Evolutionary conservation across 2,329 filamentous ascomycete genomes (phyloP), one percentile per base, ranked within the genome.

Genomic region (Alternaria postmessia): DNA sequence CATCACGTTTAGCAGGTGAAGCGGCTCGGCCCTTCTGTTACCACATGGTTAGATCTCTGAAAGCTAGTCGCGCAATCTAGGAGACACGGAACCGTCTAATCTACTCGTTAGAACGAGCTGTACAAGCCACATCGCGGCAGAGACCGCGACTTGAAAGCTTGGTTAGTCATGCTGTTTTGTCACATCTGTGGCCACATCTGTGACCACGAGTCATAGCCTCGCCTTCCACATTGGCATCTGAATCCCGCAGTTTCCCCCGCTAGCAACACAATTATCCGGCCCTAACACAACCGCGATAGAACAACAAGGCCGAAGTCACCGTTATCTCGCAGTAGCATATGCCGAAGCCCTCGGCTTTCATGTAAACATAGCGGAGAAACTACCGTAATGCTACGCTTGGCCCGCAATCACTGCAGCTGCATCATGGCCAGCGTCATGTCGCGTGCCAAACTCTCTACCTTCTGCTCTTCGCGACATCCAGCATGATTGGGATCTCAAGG

Each of bases 401-500:
- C 51, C 43, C 36, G 43, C 24, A 18, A 22, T 12, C 18, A 36
- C 24, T 41, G 28, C 26, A 52, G 32, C 26, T 39, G 47, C 51
- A 38, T 38, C 24, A 47, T 54, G 30, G 22, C 20, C 34, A 24
- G 28, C n/a, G 18, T 24, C 49, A 32, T 39, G 22, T 41, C 44
- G 54, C 32, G 26, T 28, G 11, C 39, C 32, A 36, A 51, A 39
- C 22, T 8, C 12, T 20, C 12, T 46, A 44, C 24, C 28, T 39
- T 48, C 36, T 46, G 11, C 52, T 55, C 42, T 22, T 24, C 12
- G 47, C 53, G 28, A 32, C 38, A 48, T 24, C 20, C 54, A 48
- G 12, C 14, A 61, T 61, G 59, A 49, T 68, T 44, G 53, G 51
- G 7, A 57, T 57, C 24, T 63, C 61, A 22, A 59, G 24, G n/a